phyloP scores from a whole-genome alignment of 129 eudicot species.

The Centella asiatica region DNA sequence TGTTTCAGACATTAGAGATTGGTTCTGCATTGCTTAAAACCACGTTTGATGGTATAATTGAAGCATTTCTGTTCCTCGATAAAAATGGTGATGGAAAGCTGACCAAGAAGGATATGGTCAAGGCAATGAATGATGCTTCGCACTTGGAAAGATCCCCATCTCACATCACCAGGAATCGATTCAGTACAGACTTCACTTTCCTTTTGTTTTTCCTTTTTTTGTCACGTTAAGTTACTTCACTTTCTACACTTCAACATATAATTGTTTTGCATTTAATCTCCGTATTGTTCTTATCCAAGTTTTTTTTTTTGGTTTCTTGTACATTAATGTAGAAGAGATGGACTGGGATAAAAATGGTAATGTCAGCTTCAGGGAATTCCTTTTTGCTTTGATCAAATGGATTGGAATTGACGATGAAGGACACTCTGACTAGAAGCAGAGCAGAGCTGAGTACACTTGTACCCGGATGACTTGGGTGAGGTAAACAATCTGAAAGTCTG shows the following conservation, averaged over 20 bases:
- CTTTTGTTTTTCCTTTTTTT: too few relatives aligned
- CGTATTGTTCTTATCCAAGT: not conserved
- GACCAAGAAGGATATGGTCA: slow-evolving; percentile 52
- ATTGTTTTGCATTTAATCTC: not conserved
- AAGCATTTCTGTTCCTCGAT: slow-evolving; percentile 64
- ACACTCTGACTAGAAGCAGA: slow-evolving; percentile 26
- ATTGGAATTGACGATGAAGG: slow-evolving; percentile 87
- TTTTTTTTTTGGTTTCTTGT: not conserved
- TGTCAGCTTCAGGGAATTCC: slow-evolving; percentile 85
- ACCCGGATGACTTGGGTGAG: not conserved
- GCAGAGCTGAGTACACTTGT: slow-evolving; percentile 12
- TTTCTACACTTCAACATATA: too few relatives aligned
- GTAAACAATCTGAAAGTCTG: not conserved
- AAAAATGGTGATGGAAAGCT: slow-evolving; percentile 69
- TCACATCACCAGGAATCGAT: slow-evolving; percentile 47
- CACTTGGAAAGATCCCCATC: slow-evolving; percentile 57
- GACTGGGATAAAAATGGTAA: slow-evolving; percentile 95
- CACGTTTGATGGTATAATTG: slow-evolving; percentile 47
- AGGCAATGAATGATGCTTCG: slow-evolving; percentile 44
- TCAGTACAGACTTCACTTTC: slow-evolving; percentile 27
- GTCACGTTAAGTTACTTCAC: too few relatives aligned
- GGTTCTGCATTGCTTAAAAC: slow-evolving; percentile 38
- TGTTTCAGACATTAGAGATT: slow-evolving; percentile 34
- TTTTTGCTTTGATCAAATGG: slow-evolving; percentile 88
- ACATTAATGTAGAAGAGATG: slow-evolving; percentile 74